phyloP scores from a whole-genome alignment of 2,329 filamentous ascomycete genomes.

The Paecilomyces formosus region DNA sequence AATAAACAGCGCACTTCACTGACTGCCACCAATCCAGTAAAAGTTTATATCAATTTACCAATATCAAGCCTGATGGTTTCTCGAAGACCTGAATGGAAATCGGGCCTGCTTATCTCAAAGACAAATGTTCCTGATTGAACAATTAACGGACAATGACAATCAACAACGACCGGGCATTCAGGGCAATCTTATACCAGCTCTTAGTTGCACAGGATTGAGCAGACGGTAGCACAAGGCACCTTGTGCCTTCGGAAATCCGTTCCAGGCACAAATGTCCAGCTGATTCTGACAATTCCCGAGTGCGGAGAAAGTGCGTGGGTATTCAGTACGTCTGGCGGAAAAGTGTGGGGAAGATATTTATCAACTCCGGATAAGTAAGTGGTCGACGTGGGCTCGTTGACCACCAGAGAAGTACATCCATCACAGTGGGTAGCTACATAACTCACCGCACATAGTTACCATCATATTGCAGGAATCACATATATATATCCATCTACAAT shows the following conservation, averaged over 20 bases:
- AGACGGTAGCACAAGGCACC: background rate
- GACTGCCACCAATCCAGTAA: background rate
- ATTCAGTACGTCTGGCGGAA: background rate
- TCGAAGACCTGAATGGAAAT: too few relatives aligned
- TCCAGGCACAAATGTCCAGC: background rate
- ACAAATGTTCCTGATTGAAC: too few relatives aligned
- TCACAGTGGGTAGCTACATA: too few relatives aligned
- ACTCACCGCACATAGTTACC: too few relatives aligned
- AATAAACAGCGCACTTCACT: background rate
- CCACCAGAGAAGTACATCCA: too few relatives aligned
- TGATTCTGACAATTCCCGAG: background rate
- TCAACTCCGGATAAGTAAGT: background rate
- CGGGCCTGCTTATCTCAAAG: background rate
- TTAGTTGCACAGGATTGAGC: background rate
- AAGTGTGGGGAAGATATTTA: background rate
- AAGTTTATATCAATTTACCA: background rate
- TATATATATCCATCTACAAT: too few relatives aligned
- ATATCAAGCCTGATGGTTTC: background rate
- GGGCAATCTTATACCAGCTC: background rate
- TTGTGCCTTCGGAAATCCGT: background rate
- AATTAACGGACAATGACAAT: background rate
- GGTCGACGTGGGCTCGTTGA: background rate
- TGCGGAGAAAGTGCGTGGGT: background rate
- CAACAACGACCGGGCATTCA: background rate
- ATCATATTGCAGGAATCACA: too few relatives aligned